Evolutionary conservation across 179 eudicot species (phyloP).

Genomic region (Camellia oleifera): DNA sequence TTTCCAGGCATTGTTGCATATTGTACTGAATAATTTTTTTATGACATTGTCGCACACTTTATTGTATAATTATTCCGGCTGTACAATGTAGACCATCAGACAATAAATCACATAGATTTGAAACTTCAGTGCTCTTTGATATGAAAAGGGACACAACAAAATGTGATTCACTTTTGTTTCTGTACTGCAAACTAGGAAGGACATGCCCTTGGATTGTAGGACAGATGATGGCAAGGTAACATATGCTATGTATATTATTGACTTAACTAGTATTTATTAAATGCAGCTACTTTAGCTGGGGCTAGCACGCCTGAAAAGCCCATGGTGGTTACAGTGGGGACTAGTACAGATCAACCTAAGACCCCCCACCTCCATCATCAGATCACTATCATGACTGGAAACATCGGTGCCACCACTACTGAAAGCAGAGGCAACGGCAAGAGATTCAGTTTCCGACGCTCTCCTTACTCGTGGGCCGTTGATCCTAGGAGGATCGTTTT

Average conservation of each 20-base stretch:
- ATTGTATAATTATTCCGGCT: too few relatives aligned
- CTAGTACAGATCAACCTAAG: constrained; percentile 20
- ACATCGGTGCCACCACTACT: constrained; percentile 17
- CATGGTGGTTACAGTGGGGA: constrained; percentile 24
- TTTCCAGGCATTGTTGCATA: too few relatives aligned
- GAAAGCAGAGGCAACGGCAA: constrained; percentile 38
- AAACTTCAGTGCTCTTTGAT: neutral
- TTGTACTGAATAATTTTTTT: too few relatives aligned
- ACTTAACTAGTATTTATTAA: neutral
- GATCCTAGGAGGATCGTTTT: constrained; percentile 66
- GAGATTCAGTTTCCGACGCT: constrained; percentile 54
- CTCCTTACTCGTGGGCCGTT: constrained; percentile 43
- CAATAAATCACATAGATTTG: too few relatives aligned
- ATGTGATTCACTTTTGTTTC: constrained; percentile 17
- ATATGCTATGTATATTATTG: neutral
- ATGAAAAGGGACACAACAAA: neutral
- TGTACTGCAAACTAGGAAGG: constrained; percentile 14
- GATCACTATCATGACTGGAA: constrained; percentile 52
- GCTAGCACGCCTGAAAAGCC: constrained; percentile 59
- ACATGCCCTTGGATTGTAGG: neutral
- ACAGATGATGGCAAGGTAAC: constrained; percentile 9
- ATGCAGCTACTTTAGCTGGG: constrained; percentile 38
- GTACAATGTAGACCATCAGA: too few relatives aligned
- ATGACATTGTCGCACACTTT: too few relatives aligned
- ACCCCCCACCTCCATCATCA: constrained; percentile 43